Percentiles rank a stretch among this genome's conserved stretches.
Evolutionary conservation across 2,329 filamentous ascomycete species (phyloP).

Genomic region (Penicillium janthinellum): DNA sequence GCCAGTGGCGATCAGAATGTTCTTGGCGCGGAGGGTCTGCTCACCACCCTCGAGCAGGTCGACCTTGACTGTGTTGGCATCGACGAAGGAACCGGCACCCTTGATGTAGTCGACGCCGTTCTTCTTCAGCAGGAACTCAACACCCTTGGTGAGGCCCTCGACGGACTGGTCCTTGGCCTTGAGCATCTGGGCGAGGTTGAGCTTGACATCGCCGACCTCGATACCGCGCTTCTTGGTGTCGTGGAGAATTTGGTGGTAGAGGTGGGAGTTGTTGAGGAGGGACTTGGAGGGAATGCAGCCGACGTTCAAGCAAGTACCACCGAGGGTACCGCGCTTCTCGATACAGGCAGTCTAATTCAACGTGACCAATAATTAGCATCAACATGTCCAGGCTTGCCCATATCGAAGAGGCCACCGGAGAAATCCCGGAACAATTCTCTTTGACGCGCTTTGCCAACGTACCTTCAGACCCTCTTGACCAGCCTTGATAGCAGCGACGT

Average conservation of each 20-base stretch:
- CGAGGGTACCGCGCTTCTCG: constrained; percentile 93
- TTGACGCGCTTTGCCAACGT: constrained; percentile 27
- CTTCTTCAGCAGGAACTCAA: constrained; percentile 99
- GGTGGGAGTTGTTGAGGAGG: constrained; percentile 98
- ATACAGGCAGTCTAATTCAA: constrained; percentile 82
- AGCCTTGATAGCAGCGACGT: constrained; percentile 98
- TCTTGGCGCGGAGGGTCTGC: constrained; percentile 84
- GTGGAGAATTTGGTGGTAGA: constrained; percentile 96
- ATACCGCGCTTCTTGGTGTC: constrained; percentile 97
- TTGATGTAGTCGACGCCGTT: constrained; percentile 98
- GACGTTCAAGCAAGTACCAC: constrained; percentile 97
- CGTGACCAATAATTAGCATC: constrained; percentile 15
- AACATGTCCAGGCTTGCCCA: background rate
- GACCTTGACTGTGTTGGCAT: constrained; percentile 89
- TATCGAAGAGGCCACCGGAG: background rate
- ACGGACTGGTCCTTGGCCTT: constrained; percentile 97
- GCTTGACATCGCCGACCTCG: constrained; percentile 93
- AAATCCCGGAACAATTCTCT: background rate
- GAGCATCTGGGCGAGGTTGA: constrained; percentile 95
- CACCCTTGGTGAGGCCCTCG: constrained; percentile 85
- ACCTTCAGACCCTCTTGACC: constrained; percentile 97
- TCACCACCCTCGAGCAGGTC: constrained; percentile 89
- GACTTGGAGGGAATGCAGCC: constrained; percentile 99
- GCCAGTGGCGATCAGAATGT: constrained; percentile 96
- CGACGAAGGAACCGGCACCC: constrained; percentile 82